Percentiles rank a stretch among this genome's conserved stretches.
These are phyloP conservation scores for Barnettozyma californica DNA, from an alignment of 805 yeast genomes.

Conservation along the genomic window DNA sequence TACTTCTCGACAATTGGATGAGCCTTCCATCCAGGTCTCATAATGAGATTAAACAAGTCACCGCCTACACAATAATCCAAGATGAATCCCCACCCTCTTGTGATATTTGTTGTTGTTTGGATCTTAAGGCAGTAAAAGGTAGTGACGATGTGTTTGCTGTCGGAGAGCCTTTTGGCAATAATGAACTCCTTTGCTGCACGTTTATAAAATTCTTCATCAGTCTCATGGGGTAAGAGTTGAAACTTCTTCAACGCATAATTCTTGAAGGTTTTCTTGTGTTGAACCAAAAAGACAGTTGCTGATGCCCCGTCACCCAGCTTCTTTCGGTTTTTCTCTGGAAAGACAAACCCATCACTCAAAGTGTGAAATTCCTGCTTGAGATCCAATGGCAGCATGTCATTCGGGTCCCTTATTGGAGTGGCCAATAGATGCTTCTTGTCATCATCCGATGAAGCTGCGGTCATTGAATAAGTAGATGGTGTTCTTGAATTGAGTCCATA, in stretches of 20 bases:
- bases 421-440: conserved; percentile 46
- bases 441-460: conserved; percentile 22
- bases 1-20: conserved; percentile 45
- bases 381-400: conserved; percentile 51
- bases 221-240: conserved; percentile 52
- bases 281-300: conserved; percentile 53
- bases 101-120: conserved; percentile 47
- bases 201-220: conserved; percentile 56
- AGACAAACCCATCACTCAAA: conserved; percentile 50
- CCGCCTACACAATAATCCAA: conserved; percentile 59
- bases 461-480: conserved; percentile 21
- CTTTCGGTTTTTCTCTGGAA: conserved; percentile 33
- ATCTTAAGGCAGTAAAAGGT: conserved; percentile 51
- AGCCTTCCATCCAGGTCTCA: conserved; percentile 55
- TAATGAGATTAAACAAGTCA: conserved; percentile 54
- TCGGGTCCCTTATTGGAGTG: conserved; percentile 62
- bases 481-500: conserved; percentile 47
- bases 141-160: conserved; percentile 56
- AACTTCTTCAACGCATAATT: conserved; percentile 64
- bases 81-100: conserved; percentile 74
- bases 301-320: conserved; percentile 72
- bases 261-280: conserved; percentile 33
- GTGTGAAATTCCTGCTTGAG: conserved; percentile 43
- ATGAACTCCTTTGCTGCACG: conserved; percentile 61
- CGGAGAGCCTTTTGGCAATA: conserved; percentile 47